These are phyloP conservation scores for Earliella scabrosa DNA, from an alignment of 1,284 basidiomycete genomes.

Conservation along the genomic window DNA sequence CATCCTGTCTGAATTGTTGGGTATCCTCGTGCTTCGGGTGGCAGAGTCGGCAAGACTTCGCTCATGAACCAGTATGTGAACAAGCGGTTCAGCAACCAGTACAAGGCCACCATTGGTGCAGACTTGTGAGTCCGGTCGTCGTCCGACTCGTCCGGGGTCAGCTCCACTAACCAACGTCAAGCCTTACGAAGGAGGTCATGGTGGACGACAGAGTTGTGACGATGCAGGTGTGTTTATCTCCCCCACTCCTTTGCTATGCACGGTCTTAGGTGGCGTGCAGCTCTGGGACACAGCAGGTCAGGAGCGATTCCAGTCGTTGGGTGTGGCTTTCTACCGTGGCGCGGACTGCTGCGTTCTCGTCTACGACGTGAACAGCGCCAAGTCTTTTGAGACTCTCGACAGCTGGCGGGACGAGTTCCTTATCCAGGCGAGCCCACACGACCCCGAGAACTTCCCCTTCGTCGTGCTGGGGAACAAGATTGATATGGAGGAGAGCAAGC, in stretches of 20 bases:
- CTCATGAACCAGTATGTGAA: constrained; percentile 99
- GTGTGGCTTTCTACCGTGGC: constrained; percentile 98
- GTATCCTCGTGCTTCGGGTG: constrained; percentile 3
- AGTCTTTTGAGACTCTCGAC: constrained; percentile 97
- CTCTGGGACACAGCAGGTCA: constrained; percentile 99
- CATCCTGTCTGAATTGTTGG: constrained; percentile 3
- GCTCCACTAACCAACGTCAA: constrained; percentile 38
- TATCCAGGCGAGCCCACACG: constrained; percentile 97
- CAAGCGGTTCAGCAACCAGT: constrained; percentile 99
- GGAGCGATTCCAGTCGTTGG: constrained; percentile 98
- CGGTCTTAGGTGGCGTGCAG: constrained; percentile 44
- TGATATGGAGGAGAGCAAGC: constrained; percentile 98
- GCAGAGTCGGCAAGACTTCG: constrained; percentile 98
- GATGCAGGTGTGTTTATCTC: constrained; percentile 82
- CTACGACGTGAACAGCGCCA: constrained; percentile 98
- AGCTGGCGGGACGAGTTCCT: constrained; percentile 98
- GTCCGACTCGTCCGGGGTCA: background rate
- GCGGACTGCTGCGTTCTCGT: constrained; percentile 99
- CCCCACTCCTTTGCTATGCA: background rate
- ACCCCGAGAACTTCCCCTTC: constrained; percentile 99
- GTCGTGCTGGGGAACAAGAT: constrained; percentile 99
- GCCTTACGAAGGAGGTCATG: constrained; percentile 98
- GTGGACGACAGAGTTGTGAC: constrained; percentile 98
- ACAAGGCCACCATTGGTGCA: constrained; percentile 96
- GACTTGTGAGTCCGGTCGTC: constrained; percentile 70